A percentile compares a stretch with the other conserved stretches of the same genome.
phyloP scores from a whole-genome alignment of 371 early-diverging fungal genomes.

The Saksenaea vasiformis region DNA sequence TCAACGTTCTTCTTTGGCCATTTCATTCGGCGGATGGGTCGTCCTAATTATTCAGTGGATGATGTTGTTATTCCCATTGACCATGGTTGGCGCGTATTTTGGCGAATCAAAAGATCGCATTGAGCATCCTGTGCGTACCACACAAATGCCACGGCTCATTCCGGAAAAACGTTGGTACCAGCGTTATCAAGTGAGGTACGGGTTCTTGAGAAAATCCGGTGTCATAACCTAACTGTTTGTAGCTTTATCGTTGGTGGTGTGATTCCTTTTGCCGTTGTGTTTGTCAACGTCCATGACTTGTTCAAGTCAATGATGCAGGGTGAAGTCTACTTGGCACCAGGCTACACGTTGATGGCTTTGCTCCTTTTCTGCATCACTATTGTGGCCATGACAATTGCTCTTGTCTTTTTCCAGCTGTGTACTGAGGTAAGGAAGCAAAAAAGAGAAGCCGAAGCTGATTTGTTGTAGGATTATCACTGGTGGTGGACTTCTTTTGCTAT shows the following conservation, averaged over 20 bases:
- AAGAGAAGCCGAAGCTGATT: neutral
- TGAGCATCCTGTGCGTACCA: conserved; percentile 44
- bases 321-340: conserved; percentile 27
- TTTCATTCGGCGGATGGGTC: conserved; percentile 42
- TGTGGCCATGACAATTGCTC: conserved; percentile 30
- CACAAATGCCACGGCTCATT: conserved; percentile 46
- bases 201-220: neutral
- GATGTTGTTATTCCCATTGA: conserved; percentile 29
- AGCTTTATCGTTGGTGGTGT: conserved; percentile 38
- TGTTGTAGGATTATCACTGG: conserved; percentile 45
- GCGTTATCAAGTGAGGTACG: conserved; percentile 28
- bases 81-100: conserved; percentile 37
- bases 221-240: neutral
- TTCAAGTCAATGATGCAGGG: conserved; percentile 33
- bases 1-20: conserved; percentile 41
- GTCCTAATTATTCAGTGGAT: conserved; percentile 31
- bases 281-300: conserved; percentile 42
- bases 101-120: conserved; percentile 39
- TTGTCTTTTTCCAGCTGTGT: conserved; percentile 47
- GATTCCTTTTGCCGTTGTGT: conserved; percentile 46
- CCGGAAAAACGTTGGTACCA: conserved; percentile 49
- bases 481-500: conserved; percentile 51
- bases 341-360: conserved; percentile 16
- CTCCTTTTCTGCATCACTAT: conserved; percentile 21
- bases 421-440: conserved; percentile 24